A percentile compares a stretch with the other conserved stretches of the same genome.
Conservation (phyloP, 1,284 basidiomycete genomes). For the Pseudozyma thailandica region DNA sequence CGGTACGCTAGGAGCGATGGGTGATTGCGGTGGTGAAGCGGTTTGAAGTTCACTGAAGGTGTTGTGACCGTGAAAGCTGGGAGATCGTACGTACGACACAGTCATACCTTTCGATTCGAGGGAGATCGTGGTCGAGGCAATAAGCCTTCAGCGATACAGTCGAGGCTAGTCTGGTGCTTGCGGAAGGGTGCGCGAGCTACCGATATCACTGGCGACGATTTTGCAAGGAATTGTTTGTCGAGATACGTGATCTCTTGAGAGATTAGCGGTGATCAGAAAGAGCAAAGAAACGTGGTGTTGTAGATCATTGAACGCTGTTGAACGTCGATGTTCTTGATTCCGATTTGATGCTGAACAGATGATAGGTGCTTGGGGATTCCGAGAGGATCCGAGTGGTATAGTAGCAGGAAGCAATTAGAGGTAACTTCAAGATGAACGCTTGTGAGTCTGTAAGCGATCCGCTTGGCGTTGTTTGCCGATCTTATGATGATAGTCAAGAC, state of each 20-base stretch:
- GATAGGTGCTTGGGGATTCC: neutral
- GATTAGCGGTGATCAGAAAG: no score
- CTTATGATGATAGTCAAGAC: neutral
- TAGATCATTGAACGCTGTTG: no score
- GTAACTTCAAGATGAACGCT: neutral
- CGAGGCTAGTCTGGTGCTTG: no score
- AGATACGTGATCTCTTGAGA: neutral
- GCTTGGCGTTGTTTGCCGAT: neutral
- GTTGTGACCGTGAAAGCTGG: slow-evolving; percentile 33
- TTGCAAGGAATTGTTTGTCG: no score
- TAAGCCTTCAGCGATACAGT: neutral
- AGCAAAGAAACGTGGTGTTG: no score
- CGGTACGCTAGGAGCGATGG: slow-evolving; percentile 19
- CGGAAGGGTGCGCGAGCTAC: no score
- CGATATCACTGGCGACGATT: no score
- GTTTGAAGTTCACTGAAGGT: slow-evolving; percentile 14
- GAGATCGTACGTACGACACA: slow-evolving; percentile 40
- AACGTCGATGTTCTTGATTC: no score
- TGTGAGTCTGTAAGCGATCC: neutral
- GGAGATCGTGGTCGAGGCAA: neutral
- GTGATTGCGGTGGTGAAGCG: slow-evolving; percentile 23
- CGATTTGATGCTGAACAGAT: no score
- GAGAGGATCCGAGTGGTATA: neutral
- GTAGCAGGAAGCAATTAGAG: neutral
- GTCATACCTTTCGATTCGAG: slow-evolving; percentile 30